Percentiles rank a stretch among this genome's conserved stretches.
These are phyloP conservation scores for Neopestalotiopsis rosae DNA, from an alignment of 2,329 filamentous ascomycete genomes.

Conservation along the genomic window DNA sequence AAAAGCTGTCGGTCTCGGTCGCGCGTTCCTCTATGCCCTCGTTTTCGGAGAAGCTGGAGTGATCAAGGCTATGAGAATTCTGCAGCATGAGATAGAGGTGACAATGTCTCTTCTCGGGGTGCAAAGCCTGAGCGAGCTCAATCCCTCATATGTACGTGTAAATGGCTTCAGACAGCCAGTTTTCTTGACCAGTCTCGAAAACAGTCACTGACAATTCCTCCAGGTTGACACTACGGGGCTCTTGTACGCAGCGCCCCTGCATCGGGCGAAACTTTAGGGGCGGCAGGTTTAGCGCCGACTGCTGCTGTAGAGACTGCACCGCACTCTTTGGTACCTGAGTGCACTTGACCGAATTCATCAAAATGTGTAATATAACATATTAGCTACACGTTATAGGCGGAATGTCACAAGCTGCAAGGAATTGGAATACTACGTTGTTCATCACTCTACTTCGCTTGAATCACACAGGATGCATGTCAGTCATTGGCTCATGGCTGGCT, in stretches of 20 bases:
- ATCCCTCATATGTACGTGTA: not conserved
- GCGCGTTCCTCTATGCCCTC: slow-evolving; percentile 49
- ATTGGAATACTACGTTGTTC: no score
- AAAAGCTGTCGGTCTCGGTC: slow-evolving; percentile 46
- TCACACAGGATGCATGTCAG: no score
- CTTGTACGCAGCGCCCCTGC: not conserved
- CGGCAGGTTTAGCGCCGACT: not conserved
- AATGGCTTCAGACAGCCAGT: not conserved
- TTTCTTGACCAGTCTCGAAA: not conserved
- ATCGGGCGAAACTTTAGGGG: not conserved
- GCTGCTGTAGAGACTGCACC: no score
- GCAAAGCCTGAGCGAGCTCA: not conserved
- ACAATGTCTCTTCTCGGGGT: slow-evolving; percentile 4
- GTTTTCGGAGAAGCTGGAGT: slow-evolving; percentile 24
- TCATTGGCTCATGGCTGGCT: no score
- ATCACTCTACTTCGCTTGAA: no score
- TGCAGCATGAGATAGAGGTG: not conserved
- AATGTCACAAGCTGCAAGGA: no score
- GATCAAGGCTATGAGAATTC: not conserved
- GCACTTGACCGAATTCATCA: no score
- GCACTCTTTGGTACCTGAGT: no score
- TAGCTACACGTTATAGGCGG: no score
- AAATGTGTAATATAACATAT: no score
- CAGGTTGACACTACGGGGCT: not conserved
- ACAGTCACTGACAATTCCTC: not conserved